A percentile compares a stretch with the other conserved stretches of the same genome.
Evolutionary conservation across 768 basidiomycete genomes (phyloP).

Genomic region (Phaeotremella fagi): DNA sequence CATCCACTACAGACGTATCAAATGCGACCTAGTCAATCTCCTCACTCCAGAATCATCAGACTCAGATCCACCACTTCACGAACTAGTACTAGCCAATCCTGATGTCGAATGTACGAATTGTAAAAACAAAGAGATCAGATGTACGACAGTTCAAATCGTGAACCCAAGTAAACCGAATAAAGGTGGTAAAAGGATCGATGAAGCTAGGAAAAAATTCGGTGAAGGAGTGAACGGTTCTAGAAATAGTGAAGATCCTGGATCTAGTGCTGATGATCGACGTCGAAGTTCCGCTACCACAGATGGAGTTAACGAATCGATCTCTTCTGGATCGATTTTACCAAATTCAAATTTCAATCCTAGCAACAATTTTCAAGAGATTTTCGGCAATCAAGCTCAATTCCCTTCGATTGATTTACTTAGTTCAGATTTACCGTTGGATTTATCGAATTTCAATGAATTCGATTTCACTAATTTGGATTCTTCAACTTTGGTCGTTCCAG

Average conservation of each 20-base stretch:
- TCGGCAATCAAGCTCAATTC: too few relatives aligned
- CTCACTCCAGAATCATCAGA: slow-evolving; percentile 5
- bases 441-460: neutral
- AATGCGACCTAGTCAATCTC: slow-evolving; percentile 27
- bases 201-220: slow-evolving; percentile 24
- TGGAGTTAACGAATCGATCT: too few relatives aligned
- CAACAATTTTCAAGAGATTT: too few relatives aligned
- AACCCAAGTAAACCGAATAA: slow-evolving; percentile 34
- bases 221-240: neutral
- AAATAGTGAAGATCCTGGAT: too few relatives aligned
- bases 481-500: neutral
- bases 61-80: slow-evolving; percentile 7
- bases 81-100: slow-evolving; percentile 19
- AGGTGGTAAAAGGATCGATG: slow-evolving; percentile 32
- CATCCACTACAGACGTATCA: slow-evolving; percentile 15
- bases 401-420: too few relatives aligned
- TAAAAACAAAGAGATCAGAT: slow-evolving; percentile 26
- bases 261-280: too few relatives aligned
- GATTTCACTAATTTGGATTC: neutral
- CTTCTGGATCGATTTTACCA: too few relatives aligned
- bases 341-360: too few relatives aligned
- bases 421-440: too few relatives aligned
- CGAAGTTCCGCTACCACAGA: too few relatives aligned
- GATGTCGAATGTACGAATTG: slow-evolving; percentile 27
- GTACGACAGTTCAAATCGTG: slow-evolving; percentile 23